Evolutionary conservation across 2,329 filamentous ascomycete genomes (phyloP), one percentile per base, ranked within the genome.

Genomic region (Sodiomyces alkalinus): DNA sequence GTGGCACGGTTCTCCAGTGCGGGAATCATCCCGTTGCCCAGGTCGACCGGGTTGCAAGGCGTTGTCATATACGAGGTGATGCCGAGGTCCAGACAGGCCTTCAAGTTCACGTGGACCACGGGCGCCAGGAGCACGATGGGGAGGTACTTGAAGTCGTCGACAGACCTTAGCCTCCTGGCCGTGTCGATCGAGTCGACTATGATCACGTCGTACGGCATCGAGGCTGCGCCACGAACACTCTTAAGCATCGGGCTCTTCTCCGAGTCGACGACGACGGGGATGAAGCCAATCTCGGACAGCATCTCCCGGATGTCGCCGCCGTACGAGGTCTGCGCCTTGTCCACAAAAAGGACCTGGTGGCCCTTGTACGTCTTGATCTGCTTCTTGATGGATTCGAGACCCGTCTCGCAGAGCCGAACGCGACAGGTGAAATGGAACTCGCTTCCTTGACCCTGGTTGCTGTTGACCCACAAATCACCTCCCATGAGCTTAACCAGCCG

Each of bases 21-120:
- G 6, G 90, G 90, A 12, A 96, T 80, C 69, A 98, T 86, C 40
- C 86, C 87, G 45, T 96, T 96, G 34, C 85, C 86, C 33, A 98
- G 62, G 51, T 98, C 90, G 37, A 94, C 92, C 5, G 87, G 73
- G 45, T 87, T 70, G 55, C 90, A 96, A 7, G 90, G 90, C 11
- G 85, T 93, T 2, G 90, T 96, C 85, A 96, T 94, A 54, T 94
- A 96, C 28, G 86, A 94, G n/a, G 86, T 92, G 41, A 98, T 93
- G 37, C 90, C 87, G 38, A 96, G 68, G 49, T 96, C 90, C 34
- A 96, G 60, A 33, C 87, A 90, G 3, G 83, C 90, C 58, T 93
- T 93, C 42, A 98, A 65, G 51, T 76, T 92, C 40, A 96, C 83
- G 35, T 86, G 81, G 9, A 96, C 85, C 19, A 83, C 64, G 0